Base-by-base conservation (phyloP, 2,329 filamentous ascomycete genomes). In the Aspergillus candidus region DNA sequence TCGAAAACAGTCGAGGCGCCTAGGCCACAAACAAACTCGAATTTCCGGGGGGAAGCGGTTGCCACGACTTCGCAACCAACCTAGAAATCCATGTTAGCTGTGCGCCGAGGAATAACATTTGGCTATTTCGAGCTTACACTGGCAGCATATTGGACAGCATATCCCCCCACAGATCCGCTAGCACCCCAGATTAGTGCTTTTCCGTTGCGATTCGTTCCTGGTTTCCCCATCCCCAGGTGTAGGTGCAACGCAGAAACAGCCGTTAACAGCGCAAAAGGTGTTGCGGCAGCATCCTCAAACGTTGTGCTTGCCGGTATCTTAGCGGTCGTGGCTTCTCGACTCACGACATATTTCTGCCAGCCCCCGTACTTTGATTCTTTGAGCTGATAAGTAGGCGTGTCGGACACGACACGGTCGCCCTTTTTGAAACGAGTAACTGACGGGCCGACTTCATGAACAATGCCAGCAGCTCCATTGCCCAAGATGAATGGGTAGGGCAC, bases 321-420 rank as follows among this genome's bases (percentile, higher is more conserved):
- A 5, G 33, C 18, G 8, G 40, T 43, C 12, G 40, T 43, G 8
- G 32, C 17, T 5, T 36, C 40, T 15, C 15, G 18, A 34, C 33
- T 31, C 4, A 37, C 33, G 4, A 43, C 40, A 37, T 13, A 43
- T 29, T 37, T 43, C 33, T 43, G 40, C 40, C 40, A 43, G 6
- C 17, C 40, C 8, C 40, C 40, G 27, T 37, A 37, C 27, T 32
- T 36, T 4, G 17, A 8, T 6, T 29, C 22, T 17, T 43, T 43
- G 14, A 27, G n/a, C n/a, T 37, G 33, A 18, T 43, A 43, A 17
- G 40, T 22, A 11, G 40, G 40, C 6, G 40, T 43, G 31, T 43
- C 40, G 10, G 40, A 43, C 11, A 43, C 40, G 22, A 43, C 40
- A 10, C 33, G 33, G 33, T 43, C 40, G 22, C 40, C 40, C 11